These are phyloP conservation scores for Vitis cinerea DNA, from an alignment of 164 flowering plant genomes.

Conservation along the genomic window DNA sequence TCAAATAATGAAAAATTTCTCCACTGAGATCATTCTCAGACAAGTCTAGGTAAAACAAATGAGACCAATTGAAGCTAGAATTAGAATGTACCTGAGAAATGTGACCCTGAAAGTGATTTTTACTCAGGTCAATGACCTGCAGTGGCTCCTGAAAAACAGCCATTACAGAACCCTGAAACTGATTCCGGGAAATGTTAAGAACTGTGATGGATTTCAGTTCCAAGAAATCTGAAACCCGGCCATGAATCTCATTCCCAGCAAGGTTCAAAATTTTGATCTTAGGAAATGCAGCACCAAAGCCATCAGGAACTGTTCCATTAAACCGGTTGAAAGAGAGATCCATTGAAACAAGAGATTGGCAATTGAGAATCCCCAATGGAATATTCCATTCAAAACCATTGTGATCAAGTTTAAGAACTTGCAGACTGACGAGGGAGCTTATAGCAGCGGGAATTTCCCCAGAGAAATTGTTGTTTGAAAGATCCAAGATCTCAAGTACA, in stretches of 20 bases:
- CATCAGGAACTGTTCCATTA: constrained; percentile 59
- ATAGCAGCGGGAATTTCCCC: constrained; percentile 66
- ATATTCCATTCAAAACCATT: constrained; percentile 54
- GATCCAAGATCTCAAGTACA: constrained; percentile 52
- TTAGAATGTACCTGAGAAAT: constrained; percentile 62
- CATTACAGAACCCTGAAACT: constrained; percentile 66
- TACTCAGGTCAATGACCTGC: constrained; percentile 71
- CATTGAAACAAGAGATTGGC: constrained; percentile 43
- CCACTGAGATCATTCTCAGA: constrained; percentile 82
- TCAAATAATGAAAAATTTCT: constrained; percentile 39
- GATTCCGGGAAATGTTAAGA: constrained; percentile 71
- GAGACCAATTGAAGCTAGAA: constrained; percentile 57
- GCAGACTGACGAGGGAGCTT: constrained; percentile 49
- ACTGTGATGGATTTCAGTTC: constrained; percentile 43
- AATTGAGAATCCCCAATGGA: constrained; percentile 51
- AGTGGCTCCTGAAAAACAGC: constrained; percentile 45
- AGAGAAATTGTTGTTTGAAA: constrained; percentile 64
- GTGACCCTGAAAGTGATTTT: constrained; percentile 77
- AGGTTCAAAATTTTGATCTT: constrained; percentile 56
- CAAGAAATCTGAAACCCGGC: constrained; percentile 53
- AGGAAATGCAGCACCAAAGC: constrained; percentile 62
- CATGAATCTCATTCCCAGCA: constrained; percentile 63
- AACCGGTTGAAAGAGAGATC: constrained; percentile 63
- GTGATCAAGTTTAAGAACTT: constrained; percentile 45
- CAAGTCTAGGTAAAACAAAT: constrained; percentile 60